Evolutionary conservation across 2,329 filamentous ascomycete genomes (phyloP), one percentile per base, ranked within the genome.

Genomic region (Microcera coccophila): DNA sequence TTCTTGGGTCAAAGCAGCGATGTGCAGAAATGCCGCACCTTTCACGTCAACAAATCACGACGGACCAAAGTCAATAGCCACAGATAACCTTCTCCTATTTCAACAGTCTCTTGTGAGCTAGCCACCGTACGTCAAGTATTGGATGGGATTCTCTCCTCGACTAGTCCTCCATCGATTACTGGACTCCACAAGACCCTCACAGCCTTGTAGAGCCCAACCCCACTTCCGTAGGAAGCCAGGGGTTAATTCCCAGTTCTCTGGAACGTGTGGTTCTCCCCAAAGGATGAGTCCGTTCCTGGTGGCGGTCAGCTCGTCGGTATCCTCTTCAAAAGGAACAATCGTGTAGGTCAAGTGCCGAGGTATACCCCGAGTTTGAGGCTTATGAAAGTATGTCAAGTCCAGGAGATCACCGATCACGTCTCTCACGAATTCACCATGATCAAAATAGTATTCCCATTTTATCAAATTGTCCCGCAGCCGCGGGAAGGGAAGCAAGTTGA

Each of bases 181-280:
- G 4, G 31, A 38, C 10, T 36, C 24, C 4, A 45, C 20, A 17
- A 45, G 4, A 2, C 42, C 43, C 2, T 41, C 16, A 19, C 43
- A 45, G 5, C 39, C 43, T 16, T 45, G 33, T 32, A 45, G 12
- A 4, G 28, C 20, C 43, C 43, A 45, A n/a, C 26, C n/a, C 43
- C 43, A 45, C 20, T 42, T 45, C 26, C 8, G 4, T 2, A 39
- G 2, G 31, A 45, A 45, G 3, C 43, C 43, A 2, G 28, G 19
- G 4, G 38, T 40, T 5, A 29, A 38, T 31, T 45, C 43, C 43
- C 43, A 45, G 17, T 10, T 38, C 16, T 41, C 11, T 4, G 18
- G 16, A 3, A 31, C 16, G 21, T 40, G 18, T 9, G 43, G 39
- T 12, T 45, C 43, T 14, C 43, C 43, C 43, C 43, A 45, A n/a